phyloP scores from a whole-genome alignment of 208 protist genomes.

The Crithidia expoeki region DNA sequence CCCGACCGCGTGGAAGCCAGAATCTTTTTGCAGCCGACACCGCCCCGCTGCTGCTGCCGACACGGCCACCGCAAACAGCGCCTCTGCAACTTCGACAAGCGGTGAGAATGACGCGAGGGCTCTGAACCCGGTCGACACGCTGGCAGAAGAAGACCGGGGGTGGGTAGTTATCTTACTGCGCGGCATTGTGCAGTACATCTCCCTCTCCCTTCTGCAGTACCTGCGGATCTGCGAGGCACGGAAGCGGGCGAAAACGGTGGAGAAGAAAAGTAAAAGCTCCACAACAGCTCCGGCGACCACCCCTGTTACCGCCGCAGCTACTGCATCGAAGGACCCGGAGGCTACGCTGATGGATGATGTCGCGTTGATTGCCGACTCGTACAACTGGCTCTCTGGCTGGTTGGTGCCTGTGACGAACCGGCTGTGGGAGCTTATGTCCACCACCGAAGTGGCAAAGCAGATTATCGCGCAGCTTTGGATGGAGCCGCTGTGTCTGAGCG shows the following conservation, averaged over 20 bases:
- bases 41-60: slow-evolving; percentile 24
- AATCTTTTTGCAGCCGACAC: slow-evolving; percentile 71
- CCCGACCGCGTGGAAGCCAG: slow-evolving; percentile 72
- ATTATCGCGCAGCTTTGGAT: slow-evolving; percentile 36
- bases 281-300: neutral
- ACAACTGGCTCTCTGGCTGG: slow-evolving; percentile 39
- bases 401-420: slow-evolving; percentile 13
- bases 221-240: slow-evolving; percentile 9
- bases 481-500: slow-evolving; percentile 19
- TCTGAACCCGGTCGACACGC: slow-evolving; percentile 17
- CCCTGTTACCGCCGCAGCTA: neutral
- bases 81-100: too few relatives aligned
- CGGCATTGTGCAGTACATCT: slow-evolving; percentile 49
- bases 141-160: slow-evolving; percentile 25
- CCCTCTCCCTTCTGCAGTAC: slow-evolving; percentile 39
- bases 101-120: neutral
- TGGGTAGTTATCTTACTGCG: slow-evolving; percentile 56
- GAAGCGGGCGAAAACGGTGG: slow-evolving; percentile 9
- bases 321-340: slow-evolving; percentile 14
- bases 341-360: slow-evolving; percentile 24
- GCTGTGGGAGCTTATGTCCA: slow-evolving; percentile 22
- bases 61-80: neutral
- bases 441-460: slow-evolving; percentile 37
- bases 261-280: neutral
- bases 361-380: slow-evolving; percentile 13